phyloP scores from a whole-genome alignment of 805 yeast species.

The Wickerhamomyces chambardii region DNA sequence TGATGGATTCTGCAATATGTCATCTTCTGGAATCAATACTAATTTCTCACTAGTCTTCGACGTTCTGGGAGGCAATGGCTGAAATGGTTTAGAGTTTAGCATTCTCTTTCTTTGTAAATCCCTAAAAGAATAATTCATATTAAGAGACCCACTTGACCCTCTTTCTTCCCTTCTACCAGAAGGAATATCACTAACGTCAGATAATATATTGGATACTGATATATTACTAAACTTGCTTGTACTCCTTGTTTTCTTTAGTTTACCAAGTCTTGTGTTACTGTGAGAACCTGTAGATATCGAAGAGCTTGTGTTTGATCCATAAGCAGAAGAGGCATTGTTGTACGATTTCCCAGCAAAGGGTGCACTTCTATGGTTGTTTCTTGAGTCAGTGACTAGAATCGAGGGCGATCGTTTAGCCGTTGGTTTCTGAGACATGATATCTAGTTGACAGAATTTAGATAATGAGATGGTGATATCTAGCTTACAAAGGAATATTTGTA shows the following conservation, averaged over 20 bases:
- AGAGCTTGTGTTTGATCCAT: neutral
- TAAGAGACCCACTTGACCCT: slow-evolving; percentile 24
- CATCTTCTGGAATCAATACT: slow-evolving; percentile 68
- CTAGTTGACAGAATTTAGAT: too few species aligned
- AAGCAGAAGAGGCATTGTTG: slow-evolving; percentile 1
- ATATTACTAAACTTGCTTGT: slow-evolving; percentile 58
- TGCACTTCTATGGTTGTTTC: slow-evolving; percentile 53
- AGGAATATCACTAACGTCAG: slow-evolving; percentile 81
- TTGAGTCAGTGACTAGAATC: slow-evolving; percentile 83
- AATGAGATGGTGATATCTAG: too few species aligned
- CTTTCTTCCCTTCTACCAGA: slow-evolving; percentile 48
- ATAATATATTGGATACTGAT: slow-evolving; percentile 70
- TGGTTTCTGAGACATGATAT: slow-evolving; percentile 27
- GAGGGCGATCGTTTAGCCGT: slow-evolving; percentile 89
- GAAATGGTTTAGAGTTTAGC: slow-evolving; percentile 36
- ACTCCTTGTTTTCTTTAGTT: slow-evolving; percentile 11
- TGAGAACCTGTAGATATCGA: neutral
- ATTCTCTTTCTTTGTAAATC: neutral
- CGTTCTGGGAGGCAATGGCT: slow-evolving; percentile 60
- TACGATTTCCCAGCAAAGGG: slow-evolving; percentile 67
- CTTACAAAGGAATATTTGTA: too few species aligned
- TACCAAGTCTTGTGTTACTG: slow-evolving; percentile 2
- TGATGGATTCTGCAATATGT: slow-evolving; percentile 2
- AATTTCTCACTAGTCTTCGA: slow-evolving; percentile 81
- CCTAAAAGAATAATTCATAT: slow-evolving; percentile 3